Percentiles rank a stretch among this genome's conserved stretches.
These are phyloP conservation scores for Leccinum subrobustum DNA, from an alignment of 1,284 basidiomycete species.

Conservation along the genomic window DNA sequence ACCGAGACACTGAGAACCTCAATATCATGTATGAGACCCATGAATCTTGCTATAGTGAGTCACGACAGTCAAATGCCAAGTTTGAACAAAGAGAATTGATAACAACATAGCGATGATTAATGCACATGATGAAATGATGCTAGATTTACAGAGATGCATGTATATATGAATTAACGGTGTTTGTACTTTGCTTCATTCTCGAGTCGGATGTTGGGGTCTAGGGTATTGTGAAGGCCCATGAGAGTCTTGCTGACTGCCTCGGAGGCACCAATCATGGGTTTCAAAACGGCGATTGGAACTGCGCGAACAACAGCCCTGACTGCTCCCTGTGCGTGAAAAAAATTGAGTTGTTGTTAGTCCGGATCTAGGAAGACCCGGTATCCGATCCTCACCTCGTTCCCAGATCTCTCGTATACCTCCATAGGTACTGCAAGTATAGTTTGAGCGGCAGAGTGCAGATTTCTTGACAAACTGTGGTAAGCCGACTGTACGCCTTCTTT, in stretches of 20 bases:
- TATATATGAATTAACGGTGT: conserved; percentile 45
- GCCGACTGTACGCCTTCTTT: conserved; percentile 89
- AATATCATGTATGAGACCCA: background rate
- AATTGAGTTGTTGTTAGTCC: background rate
- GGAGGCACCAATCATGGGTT: conserved; percentile 95
- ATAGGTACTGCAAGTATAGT: conserved; percentile 98
- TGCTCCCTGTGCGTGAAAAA: conserved; percentile 60
- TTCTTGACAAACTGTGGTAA: conserved; percentile 80
- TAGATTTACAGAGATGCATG: conserved; percentile 20
- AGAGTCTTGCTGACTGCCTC: conserved; percentile 96
- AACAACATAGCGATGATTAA: conserved; percentile 6
- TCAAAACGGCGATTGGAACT: conserved; percentile 94
- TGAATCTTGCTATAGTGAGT: background rate
- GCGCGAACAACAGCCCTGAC: conserved; percentile 92
- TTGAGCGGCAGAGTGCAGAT: conserved; percentile 92
- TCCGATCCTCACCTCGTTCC: conserved; percentile 66
- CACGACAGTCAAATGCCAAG: background rate
- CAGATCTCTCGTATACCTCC: conserved; percentile 95
- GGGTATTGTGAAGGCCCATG: conserved; percentile 86
- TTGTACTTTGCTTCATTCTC: conserved; percentile 92
- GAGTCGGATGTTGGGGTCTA: conserved; percentile 76
- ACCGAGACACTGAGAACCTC: conserved; percentile 19
- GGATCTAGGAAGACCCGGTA: background rate
- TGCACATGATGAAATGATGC: conserved; percentile 18
- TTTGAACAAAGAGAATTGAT: background rate